Evolutionary conservation across 2,329 filamentous ascomycete genomes (phyloP), one percentile per base, ranked within the genome.

Genomic region (Lachnellula suecica): DNA sequence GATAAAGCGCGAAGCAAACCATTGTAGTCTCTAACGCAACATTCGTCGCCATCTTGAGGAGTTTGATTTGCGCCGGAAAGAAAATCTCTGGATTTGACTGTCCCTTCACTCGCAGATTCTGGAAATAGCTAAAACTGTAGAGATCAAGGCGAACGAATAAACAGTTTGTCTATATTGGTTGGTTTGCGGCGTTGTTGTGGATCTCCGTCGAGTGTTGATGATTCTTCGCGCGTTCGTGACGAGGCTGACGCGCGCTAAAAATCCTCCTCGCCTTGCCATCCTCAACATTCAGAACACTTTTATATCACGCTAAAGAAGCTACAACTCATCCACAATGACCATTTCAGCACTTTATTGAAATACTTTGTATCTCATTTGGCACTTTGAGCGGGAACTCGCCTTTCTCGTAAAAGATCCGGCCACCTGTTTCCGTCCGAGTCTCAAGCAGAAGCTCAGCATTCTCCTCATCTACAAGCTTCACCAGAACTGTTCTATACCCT

Each of bases 1-100:
- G n/a, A n/a, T n/a, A n/a, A n/a, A n/a, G n/a, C 19, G 11, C 19
- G 9, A n/a, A 35, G 22, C 45, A 5, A 22, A 34, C 91, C 87
- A 96, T 90, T 50, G 87, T 86, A 52, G 93, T 97, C 62, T 96
- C 89, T 47, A 97, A 81, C 9, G 85, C 75, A 53, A 97, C 82
- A 63, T 89, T 84, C 53, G 88, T 91, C 24, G 88, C 78, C 89
- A 94, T 93, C 22, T 53, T 59, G 51, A 24, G 38, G 19, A 20
- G 22, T 42, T 24, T 7, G 29, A 17, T 47, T 52, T 58, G 54
- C 56, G 52, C 53, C 51, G 48, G 44, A 38, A 41, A 35, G 13
- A 42, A 49, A 23, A 25, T n/a, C 13, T 40, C 20, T 17, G 40
- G 13, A 22, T 31, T 29, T 2, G 17, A 13, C 7, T 22, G 29